A percentile compares a stretch with the other conserved stretches of the same genome.
Evolutionary conservation across 345 rosid genomes (phyloP).

Genomic region (Schrenkiella parvula): DNA sequence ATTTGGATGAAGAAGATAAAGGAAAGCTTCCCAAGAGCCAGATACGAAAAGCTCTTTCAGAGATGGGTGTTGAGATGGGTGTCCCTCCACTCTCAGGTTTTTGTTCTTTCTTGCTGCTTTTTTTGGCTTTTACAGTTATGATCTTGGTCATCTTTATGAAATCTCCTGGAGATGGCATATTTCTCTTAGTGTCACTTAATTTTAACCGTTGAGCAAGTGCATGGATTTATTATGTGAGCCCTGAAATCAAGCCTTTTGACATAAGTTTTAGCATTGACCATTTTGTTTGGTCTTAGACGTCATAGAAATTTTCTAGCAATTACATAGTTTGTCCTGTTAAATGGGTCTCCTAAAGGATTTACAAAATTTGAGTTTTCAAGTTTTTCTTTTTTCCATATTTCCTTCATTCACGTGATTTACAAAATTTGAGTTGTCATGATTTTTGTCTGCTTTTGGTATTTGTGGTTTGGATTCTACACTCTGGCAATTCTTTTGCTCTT

Average conservation of each 20-base stretch:
- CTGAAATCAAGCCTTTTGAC: not conserved
- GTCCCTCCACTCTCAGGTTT: slow-evolving; percentile 81
- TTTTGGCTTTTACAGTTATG: not conserved
- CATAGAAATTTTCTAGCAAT: not conserved
- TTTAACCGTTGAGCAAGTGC: not conserved
- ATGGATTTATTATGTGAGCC: not conserved
- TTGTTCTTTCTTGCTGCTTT: slow-evolving; percentile 1
- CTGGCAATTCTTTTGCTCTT: not conserved
- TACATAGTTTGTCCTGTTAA: not conserved
- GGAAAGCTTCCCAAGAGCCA: slow-evolving; percentile 69
- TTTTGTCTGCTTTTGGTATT: not conserved
- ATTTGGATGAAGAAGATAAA: slow-evolving; percentile 70
- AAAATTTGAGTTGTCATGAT: too few relatives aligned
- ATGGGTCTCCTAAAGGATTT: not conserved
- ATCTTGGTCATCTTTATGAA: not conserved
- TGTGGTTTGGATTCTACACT: not conserved
- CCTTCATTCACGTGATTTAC: not conserved
- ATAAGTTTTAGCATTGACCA: not conserved
- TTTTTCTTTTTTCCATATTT: not conserved
- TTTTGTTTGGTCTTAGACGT: not conserved
- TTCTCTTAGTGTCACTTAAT: not conserved
- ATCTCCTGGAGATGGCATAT: not conserved
- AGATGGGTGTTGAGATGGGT: slow-evolving; percentile 88
- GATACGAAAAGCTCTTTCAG: slow-evolving; percentile 55
- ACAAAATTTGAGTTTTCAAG: not conserved